Evolutionary conservation across 78 protist genomes (phyloP), one percentile per base, ranked within the genome.

Genomic region (Capsaspora owczarzaki): DNA sequence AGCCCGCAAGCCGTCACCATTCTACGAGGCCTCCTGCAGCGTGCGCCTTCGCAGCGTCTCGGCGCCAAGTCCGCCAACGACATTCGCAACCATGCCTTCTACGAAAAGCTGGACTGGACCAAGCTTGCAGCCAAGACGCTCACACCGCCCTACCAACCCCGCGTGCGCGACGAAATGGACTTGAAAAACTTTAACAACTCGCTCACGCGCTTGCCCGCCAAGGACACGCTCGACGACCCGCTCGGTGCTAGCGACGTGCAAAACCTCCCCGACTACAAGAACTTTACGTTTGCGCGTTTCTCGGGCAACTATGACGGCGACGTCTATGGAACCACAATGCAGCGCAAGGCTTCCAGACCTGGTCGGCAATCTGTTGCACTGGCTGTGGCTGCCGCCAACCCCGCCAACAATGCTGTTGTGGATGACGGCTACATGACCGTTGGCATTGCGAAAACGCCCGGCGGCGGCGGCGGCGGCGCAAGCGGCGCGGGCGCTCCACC

Each of bases 51-150:
- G 72, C 72, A 25, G 41, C 41, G 72, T 29, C 72, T 29, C 72
- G 35, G 43, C 72, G 94, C 91, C 1, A 84, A 68, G 49, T 97
- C 96, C 82, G n/a, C n/a, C n/a, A n/a, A n/a, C n/a, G n/a, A n/a
- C n/a, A 83, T 97, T 63, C 91, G 88, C 87, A 77, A 19, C 20
- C 78, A 74, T n/a, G 35, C 40, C 40, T 83, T 37, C 43, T 83
- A 61, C 43, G 78, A 19, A 27, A 91, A 83, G 23, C 69, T 93
- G 22, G 83, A 91, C 82, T 96, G 93, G 94, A 88, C 80, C 5
- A 82, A 33, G 38, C 61, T 94, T 16, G 44, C 33, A 14, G n/a
- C 19, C 2, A 63, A 63, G 72, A 8, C 27, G 72, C 4, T 63
- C 38, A 33, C 72, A 8, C 72, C 72, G 72, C 72, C 72, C 42